These are phyloP conservation scores for Pythium pyrilobum DNA, from an alignment of 352 stramenopile genomes.

Conservation along the genomic window DNA sequence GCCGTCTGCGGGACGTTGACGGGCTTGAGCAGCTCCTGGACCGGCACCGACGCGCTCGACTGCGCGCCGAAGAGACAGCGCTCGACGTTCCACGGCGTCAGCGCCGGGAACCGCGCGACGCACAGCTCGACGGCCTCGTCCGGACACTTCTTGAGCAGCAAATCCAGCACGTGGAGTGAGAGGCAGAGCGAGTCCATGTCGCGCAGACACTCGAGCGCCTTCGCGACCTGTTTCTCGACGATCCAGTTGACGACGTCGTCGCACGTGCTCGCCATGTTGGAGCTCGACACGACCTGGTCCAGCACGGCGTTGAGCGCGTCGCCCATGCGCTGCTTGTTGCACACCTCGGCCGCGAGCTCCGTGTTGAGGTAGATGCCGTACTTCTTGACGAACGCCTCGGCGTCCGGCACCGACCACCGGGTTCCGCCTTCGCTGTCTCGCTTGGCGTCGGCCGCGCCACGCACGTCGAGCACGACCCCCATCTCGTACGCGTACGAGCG, in stretches of 20 bases:
- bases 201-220: conserved; percentile 38
- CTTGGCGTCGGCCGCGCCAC: not conserved
- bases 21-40: conserved; percentile 28
- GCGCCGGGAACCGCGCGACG: conserved; percentile 54
- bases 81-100: conserved; percentile 83
- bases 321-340: conserved; percentile 60
- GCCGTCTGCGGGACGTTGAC: conserved; percentile 44
- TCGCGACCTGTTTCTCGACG: conserved; percentile 48
- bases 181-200: conserved; percentile 68
- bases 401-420: conserved; percentile 39
- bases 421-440: not conserved
- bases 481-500: conserved; percentile 64
- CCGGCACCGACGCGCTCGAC: conserved; percentile 24
- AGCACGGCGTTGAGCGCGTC: conserved; percentile 65
- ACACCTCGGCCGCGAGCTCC: conserved; percentile 76
- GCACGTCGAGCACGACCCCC: conserved; percentile 28
- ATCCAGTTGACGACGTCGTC: conserved; percentile 80
- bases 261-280: conserved; percentile 67
- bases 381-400: conserved; percentile 67
- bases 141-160: conserved; percentile 78
- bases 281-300: conserved; percentile 72
- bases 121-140: conserved; percentile 68
- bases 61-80: conserved; percentile 61
- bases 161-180: conserved; percentile 67
- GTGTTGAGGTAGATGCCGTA: conserved; percentile 84